phyloP scores from a whole-genome alignment of 768 basidiomycete genomes.

The Boletus rufocinnamomeus region DNA sequence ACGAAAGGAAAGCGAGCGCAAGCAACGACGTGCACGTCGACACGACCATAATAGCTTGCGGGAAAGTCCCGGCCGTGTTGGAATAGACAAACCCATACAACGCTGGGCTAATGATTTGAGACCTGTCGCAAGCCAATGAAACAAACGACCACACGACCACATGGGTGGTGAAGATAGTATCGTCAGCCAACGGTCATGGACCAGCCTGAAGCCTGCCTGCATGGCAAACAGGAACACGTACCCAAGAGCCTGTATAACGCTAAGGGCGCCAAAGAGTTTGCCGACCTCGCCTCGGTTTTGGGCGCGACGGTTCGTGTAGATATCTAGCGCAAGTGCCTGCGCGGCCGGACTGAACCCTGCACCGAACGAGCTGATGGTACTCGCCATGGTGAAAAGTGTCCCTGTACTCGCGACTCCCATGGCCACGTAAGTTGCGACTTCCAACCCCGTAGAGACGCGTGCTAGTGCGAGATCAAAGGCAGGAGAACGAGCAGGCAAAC shows the following conservation, averaged over 20 bases:
- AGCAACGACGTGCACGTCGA: slow-evolving; percentile 42
- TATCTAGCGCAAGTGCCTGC: slow-evolving; percentile 70
- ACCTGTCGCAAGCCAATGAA: slow-evolving; percentile 38
- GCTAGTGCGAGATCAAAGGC: slow-evolving; percentile 72
- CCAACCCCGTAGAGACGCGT: slow-evolving; percentile 59
- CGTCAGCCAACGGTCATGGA: neutral
- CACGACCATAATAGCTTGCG: slow-evolving; percentile 69
- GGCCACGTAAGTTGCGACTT: slow-evolving; percentile 50
- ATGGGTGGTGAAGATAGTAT: neutral
- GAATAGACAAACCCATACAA: slow-evolving; percentile 73
- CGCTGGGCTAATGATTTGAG: slow-evolving; percentile 69
- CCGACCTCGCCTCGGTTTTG: slow-evolving; percentile 55
- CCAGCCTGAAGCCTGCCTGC: neutral
- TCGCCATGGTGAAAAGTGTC: slow-evolving; percentile 51
- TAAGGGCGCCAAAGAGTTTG: slow-evolving; percentile 76
- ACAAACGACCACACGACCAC: neutral
- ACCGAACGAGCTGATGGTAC: slow-evolving; percentile 56
- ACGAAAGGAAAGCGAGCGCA: slow-evolving; percentile 46
- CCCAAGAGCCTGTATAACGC: slow-evolving; percentile 72
- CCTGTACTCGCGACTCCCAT: slow-evolving; percentile 52
- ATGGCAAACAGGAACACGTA: slow-evolving; percentile 29
- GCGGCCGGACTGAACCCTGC: slow-evolving; percentile 64
- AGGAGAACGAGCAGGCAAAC: slow-evolving; percentile 39
- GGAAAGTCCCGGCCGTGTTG: slow-evolving; percentile 68
- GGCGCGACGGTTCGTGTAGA: slow-evolving; percentile 57